Conservation (phyloP, 148 eudicot genomes). For the Suaeda aralocaspica region DNA sequence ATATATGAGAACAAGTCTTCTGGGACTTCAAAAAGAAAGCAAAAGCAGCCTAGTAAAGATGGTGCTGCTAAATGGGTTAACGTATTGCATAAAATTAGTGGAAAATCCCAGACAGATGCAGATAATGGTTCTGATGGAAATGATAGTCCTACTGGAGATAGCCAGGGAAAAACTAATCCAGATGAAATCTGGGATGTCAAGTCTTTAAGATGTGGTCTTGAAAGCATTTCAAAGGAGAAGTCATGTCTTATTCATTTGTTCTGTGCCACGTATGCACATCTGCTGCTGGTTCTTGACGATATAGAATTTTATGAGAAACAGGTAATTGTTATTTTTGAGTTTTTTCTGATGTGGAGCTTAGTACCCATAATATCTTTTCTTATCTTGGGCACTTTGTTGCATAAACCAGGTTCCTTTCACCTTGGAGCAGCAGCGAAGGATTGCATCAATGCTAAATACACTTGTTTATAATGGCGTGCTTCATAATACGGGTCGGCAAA, state of each 20-base stretch:
- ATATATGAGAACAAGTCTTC: conserved; percentile 29
- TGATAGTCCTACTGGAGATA: conserved; percentile 18
- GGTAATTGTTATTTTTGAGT: conserved; percentile 34
- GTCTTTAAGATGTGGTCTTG: conserved; percentile 61
- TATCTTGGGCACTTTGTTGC: conserved; percentile 19
- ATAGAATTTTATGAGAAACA: conserved; percentile 94
- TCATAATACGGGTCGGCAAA: conserved; percentile 35
- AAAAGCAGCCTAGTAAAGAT: conserved; percentile 47
- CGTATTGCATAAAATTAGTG: conserved; percentile 58
- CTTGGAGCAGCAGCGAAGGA: conserved; percentile 81
- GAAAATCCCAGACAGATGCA: conserved; percentile 48
- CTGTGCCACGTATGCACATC: conserved; percentile 80
- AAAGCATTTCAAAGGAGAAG: conserved; percentile 55
- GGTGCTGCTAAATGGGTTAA: conserved; percentile 61
- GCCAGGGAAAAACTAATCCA: conserved; percentile 33
- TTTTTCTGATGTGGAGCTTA: conserved; percentile 1
- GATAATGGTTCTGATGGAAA: conserved; percentile 24
- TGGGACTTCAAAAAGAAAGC: conserved; percentile 46
- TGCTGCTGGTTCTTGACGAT: conserved; percentile 85
- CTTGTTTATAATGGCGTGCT: conserved; percentile 72
- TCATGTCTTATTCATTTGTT: conserved; percentile 79
- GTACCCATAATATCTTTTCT: background rate
- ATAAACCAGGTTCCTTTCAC: conserved; percentile 72
- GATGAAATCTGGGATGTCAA: conserved; percentile 70
- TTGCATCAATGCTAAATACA: conserved; percentile 85